A percentile compares a stretch with the other conserved stretches of the same genome.
These are phyloP conservation scores for Selaginella moellendorffii DNA, from an alignment of 75 land plant species.

Conservation along the genomic window DNA sequence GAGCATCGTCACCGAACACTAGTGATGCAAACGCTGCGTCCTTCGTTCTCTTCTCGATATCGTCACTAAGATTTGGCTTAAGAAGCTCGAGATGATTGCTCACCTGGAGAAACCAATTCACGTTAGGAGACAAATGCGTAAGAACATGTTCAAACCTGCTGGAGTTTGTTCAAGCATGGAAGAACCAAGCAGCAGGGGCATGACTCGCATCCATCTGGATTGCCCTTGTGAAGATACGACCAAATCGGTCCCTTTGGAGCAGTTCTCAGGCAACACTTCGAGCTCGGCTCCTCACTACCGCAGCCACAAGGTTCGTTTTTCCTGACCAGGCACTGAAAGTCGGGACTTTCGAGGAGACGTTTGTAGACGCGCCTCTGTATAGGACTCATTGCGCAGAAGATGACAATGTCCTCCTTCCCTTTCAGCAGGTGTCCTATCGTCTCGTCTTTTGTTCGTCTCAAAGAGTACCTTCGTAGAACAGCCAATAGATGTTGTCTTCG, in stretches of 20 bases:
- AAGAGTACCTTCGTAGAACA: constrained; percentile 41
- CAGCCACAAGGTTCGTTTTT: constrained; percentile 84
- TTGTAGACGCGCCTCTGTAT: constrained; percentile 75
- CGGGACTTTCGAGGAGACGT: constrained; percentile 67
- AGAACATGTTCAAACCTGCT: no score
- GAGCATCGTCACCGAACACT: constrained; percentile 65
- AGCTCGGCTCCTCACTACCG: constrained; percentile 71
- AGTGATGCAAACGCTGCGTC: constrained; percentile 65
- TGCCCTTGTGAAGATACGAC: constrained; percentile 72
- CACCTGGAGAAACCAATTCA: constrained; percentile 29
- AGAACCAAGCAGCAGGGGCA: constrained; percentile 89
- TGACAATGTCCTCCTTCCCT: constrained; percentile 95
- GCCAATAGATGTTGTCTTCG: constrained; percentile 48
- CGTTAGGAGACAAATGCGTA: no score
- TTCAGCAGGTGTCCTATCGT: constrained; percentile 95
- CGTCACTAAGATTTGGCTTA: constrained; percentile 82
- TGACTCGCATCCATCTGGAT: constrained; percentile 75
- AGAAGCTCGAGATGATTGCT: constrained; percentile 95
- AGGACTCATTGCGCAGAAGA: constrained; percentile 89
- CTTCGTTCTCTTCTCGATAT: constrained; percentile 57
- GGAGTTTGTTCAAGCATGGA: constrained; percentile 91
- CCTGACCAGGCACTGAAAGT: constrained; percentile 64
- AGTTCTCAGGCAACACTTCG: constrained; percentile 71
- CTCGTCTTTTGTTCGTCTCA: constrained; percentile 85
- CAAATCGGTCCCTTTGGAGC: constrained; percentile 78